Percentiles rank a stretch among this genome's conserved stretches.
Conservation (phyloP, 139 green algal genomes). For the Penium margaritaceum region DNA sequence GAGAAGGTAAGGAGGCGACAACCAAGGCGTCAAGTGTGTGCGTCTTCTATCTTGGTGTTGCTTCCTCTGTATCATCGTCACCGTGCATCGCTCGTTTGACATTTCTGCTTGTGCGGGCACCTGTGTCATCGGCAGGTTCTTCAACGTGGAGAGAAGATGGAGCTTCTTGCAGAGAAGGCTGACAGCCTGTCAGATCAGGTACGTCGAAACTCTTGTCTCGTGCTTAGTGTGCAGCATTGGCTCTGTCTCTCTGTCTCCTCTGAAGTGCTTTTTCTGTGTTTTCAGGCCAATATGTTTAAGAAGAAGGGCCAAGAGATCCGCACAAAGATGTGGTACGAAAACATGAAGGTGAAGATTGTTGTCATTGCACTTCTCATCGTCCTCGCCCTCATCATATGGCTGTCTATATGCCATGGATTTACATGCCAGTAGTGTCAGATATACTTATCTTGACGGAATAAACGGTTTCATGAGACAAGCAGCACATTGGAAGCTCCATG, state of each 20-base stretch:
- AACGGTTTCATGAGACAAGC: too few relatives aligned
- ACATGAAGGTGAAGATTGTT: slow-evolving; percentile 84
- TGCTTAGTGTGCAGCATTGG: background rate
- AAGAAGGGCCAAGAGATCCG: slow-evolving; percentile 71
- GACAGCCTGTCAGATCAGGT: slow-evolving; percentile 86
- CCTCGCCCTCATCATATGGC: slow-evolving; percentile 64
- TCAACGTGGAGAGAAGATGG: slow-evolving; percentile 89
- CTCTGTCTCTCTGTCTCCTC: background rate
- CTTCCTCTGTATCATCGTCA: background rate
- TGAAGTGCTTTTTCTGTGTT: background rate
- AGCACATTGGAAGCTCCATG: too few relatives aligned
- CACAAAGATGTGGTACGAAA: slow-evolving; percentile 88
- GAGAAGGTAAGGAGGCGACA: slow-evolving; percentile 68
- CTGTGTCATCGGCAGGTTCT: slow-evolving; percentile 56
- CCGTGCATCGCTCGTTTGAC: background rate
- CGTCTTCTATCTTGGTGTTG: background rate
- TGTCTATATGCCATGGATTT: slow-evolving; percentile 48
- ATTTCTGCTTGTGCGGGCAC: background rate
- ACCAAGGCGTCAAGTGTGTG: background rate
- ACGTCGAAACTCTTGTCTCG: slow-evolving; percentile 7
- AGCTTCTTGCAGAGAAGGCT: slow-evolving; percentile 92
- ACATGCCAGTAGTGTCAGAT: slow-evolving; percentile 26
- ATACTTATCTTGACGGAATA: too few relatives aligned
- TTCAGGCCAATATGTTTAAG: slow-evolving; percentile 84
- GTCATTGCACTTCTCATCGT: slow-evolving; percentile 56